These are phyloP conservation scores for Phascolomyces articulosus DNA, from an alignment of 371 early-diverging fungal species.

Conservation along the genomic window DNA sequence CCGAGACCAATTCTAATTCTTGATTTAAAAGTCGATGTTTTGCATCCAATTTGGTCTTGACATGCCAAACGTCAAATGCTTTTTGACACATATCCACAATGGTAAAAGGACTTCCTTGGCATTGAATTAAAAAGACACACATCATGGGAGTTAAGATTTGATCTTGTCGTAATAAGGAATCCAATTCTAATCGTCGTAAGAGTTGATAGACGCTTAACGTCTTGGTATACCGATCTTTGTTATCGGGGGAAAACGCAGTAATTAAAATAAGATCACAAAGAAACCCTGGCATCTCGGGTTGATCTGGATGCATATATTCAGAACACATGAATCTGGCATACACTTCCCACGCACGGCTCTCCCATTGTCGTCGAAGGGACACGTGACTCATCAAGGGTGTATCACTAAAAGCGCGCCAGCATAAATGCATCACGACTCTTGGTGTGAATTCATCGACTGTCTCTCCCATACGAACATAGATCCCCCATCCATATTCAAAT, in stretches of 20 bases:
- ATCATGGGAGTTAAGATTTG: slow-evolving; percentile 38
- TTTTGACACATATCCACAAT: slow-evolving; percentile 26
- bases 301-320: slow-evolving; percentile 34
- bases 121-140: slow-evolving; percentile 34
- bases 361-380: slow-evolving; percentile 34
- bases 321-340: slow-evolving; percentile 47
- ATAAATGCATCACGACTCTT: slow-evolving; percentile 37
- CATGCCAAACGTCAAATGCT: slow-evolving; percentile 33
- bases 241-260: slow-evolving; percentile 24
- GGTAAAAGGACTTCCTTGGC: slow-evolving; percentile 21
- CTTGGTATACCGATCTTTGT: slow-evolving; percentile 28
- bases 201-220: slow-evolving; percentile 32
- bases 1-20: too few relatives aligned
- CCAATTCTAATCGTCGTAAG: slow-evolving; percentile 22
- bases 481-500: slow-evolving; percentile 44
- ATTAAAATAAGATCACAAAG: slow-evolving; percentile 36
- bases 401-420: slow-evolving; percentile 35
- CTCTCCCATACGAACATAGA: slow-evolving; percentile 32
- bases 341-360: slow-evolving; percentile 37
- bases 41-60: slow-evolving; percentile 11
- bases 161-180: slow-evolving; percentile 32
- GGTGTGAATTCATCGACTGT: slow-evolving; percentile 37
- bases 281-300: slow-evolving; percentile 37
- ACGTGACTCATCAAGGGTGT: slow-evolving; percentile 27
- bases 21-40: neutral